phyloP scores from a whole-genome alignment of 78 protist species.

The Cavenderia fasciculata region DNA sequence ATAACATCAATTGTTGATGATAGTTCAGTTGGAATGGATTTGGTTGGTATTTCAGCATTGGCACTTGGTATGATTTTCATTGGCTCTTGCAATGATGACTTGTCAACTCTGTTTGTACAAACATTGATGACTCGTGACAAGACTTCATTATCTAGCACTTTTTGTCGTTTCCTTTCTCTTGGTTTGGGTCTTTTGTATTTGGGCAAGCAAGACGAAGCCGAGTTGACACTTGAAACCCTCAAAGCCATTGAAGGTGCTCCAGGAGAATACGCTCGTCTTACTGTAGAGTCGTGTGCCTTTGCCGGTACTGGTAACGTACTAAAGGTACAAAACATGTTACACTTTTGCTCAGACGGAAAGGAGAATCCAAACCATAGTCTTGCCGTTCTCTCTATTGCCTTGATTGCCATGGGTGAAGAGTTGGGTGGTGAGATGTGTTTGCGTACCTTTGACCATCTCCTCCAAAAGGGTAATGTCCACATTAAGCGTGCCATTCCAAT shows the following conservation, averaged over 20 bases:
- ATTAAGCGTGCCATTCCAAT: constrained; percentile 94
- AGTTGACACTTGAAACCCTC: constrained; percentile 85
- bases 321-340: constrained; percentile 92
- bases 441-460: constrained; percentile 94
- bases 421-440: constrained; percentile 96
- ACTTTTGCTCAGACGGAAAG: constrained; percentile 85
- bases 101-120: constrained; percentile 74
- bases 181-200: constrained; percentile 91
- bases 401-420: constrained; percentile 98
- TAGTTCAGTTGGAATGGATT: constrained; percentile 82
- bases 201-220: constrained; percentile 88
- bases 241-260: constrained; percentile 79
- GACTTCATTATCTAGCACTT: constrained; percentile 1
- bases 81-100: constrained; percentile 92
- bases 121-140: constrained; percentile 70
- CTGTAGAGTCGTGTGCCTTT: constrained; percentile 95
- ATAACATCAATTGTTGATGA: constrained; percentile 85
- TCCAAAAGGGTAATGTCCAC: constrained; percentile 85
- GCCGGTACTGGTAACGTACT: constrained; percentile 99
- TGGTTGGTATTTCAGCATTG: constrained; percentile 87
- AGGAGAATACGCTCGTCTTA: constrained; percentile 74
- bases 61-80: constrained; percentile 93
- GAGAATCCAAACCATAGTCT: constrained; percentile 80
- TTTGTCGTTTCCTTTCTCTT: constrained; percentile 75
- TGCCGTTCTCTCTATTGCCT: constrained; percentile 94